Evolutionary conservation across 805 yeast species (phyloP), one percentile per base, ranked within the genome.

Genomic region (Schwanniomyces polymorphus): DNA sequence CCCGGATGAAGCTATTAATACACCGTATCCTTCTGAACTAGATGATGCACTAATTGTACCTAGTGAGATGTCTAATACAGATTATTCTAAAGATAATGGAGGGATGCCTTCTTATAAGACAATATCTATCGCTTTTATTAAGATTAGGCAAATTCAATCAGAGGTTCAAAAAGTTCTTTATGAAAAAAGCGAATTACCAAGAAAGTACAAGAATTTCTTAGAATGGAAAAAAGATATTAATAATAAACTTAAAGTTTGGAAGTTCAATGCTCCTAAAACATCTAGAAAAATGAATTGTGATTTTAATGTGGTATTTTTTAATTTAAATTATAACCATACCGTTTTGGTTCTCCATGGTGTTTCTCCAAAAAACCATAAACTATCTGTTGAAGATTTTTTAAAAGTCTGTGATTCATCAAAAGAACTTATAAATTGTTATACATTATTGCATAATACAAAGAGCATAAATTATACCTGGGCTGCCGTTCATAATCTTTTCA

Each of bases 391-490:
- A 10, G 88, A 88, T 38, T 79, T 80, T 53, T 55, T 73, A 31
- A 74, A 76, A 38, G 80, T 89, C 10, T 76, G 80, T 9, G 82
- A 79, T 23, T 80, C 91, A 0, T 80, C 94, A 1, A 79, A 78
- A 54, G 85, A 84, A 38, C 78, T 89, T 29, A 84, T 90, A 44
- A 68, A 73, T 28, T 77, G 84, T 27, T 91, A 88, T 61, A 69
- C 77, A 42, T 79, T 78, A 43, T 67, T 91, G 33, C 79, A 78
- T 54, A 63, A 70, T n/a, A 74, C 74, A 26, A 79, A 79, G 55
- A 72, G 80, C 41, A 76, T 90, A 49, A 89, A 89, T 63, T 91
- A 88, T 64, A 88, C 97, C 0, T 91, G 97, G 97, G 91, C 91
- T 1, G 94, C 95, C 0, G 91, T 89, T 2, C 96, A 90, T 63